Evolutionary conservation across 2,329 filamentous ascomycete species (phyloP), one percentile per base, ranked within the genome.

Genomic region (Sordariomycetes sp.): DNA sequence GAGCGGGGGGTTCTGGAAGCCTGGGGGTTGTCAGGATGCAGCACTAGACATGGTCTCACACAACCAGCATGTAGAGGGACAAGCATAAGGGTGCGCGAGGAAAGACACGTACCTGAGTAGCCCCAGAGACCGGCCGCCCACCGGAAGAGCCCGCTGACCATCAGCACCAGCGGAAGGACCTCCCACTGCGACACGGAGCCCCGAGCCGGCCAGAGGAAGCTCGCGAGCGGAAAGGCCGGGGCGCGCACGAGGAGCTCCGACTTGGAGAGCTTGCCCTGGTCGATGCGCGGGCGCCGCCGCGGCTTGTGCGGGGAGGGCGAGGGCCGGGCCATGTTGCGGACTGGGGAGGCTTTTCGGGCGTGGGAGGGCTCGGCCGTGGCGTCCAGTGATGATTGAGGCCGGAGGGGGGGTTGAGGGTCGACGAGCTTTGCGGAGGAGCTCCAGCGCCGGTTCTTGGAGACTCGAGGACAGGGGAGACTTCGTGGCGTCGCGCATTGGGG

Each of bases 101-200:
- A 50, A 24, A 22, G 20, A 24, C 25, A 50, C 75, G 58, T 72
- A 91, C 89, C 94, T 65, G 94, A 99, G 71, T 97, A 97, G 59
- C 90, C 90, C 90, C 94, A 97, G 51, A 97, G 78, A 32, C 91
- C 88, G 54, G 90, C 88, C 35, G 89, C 87, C 94, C 94, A 97
- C 65, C 94, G 81, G 69, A 97, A 97, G 53, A 99, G 79, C 22
- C 91, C 92, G n/a, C 84, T 90, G 1, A 80, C 82, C 88, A 97
- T 96, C 58, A 99, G 76, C 4, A 96, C 86, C 65, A 95, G 75
- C 2, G 94, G 92, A 35, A 99, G 75, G 4, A 93, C 82, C 66
- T 96, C 85, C 93, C 94, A 97, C 88, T 93, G 88, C 58, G 92
- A 96, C 20, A 84, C 78, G 0, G 88, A 88, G 56, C 87, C 87